A percentile compares a stretch with the other conserved stretches of the same genome.
These are phyloP conservation scores for Mucor velutinosus DNA, from an alignment of 371 early-diverging fungal species.

Conservation along the genomic window DNA sequence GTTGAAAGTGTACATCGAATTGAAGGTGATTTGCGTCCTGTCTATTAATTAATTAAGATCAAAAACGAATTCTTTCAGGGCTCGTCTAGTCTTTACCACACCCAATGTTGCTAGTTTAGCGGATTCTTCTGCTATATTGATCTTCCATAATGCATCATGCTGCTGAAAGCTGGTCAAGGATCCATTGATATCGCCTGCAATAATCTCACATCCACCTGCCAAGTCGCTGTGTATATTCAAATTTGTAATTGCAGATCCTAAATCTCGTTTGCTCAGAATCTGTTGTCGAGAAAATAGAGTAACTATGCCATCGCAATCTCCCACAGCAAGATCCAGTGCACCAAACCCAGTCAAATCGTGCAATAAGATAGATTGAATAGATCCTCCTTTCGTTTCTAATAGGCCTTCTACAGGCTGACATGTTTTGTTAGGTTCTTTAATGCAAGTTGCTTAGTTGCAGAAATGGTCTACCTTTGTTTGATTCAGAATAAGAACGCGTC, in stretches of 20 bases:
- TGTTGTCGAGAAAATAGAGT: conserved; percentile 51
- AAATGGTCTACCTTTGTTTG: conserved; percentile 39
- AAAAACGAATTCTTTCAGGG: not conserved
- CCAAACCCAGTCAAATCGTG: conserved; percentile 52
- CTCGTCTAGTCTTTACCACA: conserved; percentile 16
- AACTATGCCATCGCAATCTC: conserved; percentile 52
- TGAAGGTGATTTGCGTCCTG: conserved; percentile 32
- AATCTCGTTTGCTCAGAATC: conserved; percentile 41
- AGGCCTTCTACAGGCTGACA: conserved; percentile 40
- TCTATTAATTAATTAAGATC: conserved; percentile 10
- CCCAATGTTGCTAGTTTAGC: conserved; percentile 29
- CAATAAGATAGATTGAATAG: conserved; percentile 43
- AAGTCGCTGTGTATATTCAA: conserved; percentile 41
- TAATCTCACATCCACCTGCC: conserved; percentile 48
- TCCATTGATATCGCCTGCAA: conserved; percentile 50
- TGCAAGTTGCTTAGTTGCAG: not conserved
- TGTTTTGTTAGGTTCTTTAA: not conserved
- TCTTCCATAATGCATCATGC: conserved; percentile 46
- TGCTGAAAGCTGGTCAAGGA: conserved; percentile 48
- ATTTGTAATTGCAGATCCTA: conserved; percentile 42
- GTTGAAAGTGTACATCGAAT: conserved; percentile 45
- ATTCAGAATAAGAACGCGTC: conserved; percentile 47
- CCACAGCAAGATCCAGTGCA: conserved; percentile 46
- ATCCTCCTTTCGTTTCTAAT: conserved; percentile 53
- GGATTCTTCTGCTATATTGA: conserved; percentile 44